Evolutionary conservation across 2,329 filamentous ascomycete species (phyloP).

Genomic region (Cladosporium sp.): DNA sequence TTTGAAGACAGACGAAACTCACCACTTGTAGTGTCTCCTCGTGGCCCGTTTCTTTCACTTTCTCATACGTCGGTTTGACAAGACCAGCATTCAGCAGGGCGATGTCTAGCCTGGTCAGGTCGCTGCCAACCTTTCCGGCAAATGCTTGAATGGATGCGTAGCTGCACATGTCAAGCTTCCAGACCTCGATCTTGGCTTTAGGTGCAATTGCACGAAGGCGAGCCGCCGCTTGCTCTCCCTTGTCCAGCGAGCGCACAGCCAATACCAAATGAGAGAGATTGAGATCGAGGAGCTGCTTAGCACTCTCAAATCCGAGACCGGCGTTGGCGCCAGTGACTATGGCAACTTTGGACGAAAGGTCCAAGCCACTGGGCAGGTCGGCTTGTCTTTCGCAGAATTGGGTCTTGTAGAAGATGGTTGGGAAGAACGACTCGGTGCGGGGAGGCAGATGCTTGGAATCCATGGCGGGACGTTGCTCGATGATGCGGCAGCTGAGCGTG

Average conservation of each 20-base stretch:
- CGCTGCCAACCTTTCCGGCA: conserved; percentile 25
- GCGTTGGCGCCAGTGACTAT: conserved; percentile 44
- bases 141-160: conserved; percentile 37
- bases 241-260: conserved; percentile 17
- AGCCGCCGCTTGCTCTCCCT: conserved; percentile 37
- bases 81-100: conserved; percentile 40
- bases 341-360: conserved; percentile 23
- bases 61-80: conserved; percentile 14
- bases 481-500: too few relatives aligned
- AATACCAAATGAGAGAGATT: conserved; percentile 31
- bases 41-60: conserved; percentile 7
- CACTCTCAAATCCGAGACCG: conserved; percentile 41
- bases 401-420: conserved; percentile 7
- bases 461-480: too few relatives aligned
- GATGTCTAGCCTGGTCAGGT: conserved; percentile 34
- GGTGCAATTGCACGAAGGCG: conserved; percentile 28
- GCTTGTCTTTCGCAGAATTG: conserved; percentile 2
- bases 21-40: conserved; percentile 50
- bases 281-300: conserved; percentile 34
- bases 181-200: conserved; percentile 35
- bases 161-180: conserved; percentile 38
- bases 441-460: neutral
- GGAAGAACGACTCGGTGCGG: conserved; percentile 10
- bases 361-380: neutral
- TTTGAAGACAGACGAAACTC: conserved; percentile 43